These are phyloP conservation scores for Rhizopogon roseolus DNA, from an alignment of 768 basidiomycete species.

Conservation along the genomic window DNA sequence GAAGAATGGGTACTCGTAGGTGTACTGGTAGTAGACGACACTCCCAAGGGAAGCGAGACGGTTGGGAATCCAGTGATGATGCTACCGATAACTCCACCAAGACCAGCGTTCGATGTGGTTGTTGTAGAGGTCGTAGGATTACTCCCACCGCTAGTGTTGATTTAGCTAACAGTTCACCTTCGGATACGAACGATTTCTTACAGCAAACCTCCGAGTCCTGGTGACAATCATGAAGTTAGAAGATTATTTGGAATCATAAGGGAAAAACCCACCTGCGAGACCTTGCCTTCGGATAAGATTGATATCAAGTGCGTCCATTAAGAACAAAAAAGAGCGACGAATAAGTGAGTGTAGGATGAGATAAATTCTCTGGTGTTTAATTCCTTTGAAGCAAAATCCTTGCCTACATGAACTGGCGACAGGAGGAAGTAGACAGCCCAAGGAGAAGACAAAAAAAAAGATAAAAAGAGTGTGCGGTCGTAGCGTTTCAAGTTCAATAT, in stretches of 20 bases:
- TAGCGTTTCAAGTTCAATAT: background rate
- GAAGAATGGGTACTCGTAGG: conserved; percentile 15
- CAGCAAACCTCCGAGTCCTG: conserved; percentile 17
- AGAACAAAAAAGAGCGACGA: conserved; percentile 18
- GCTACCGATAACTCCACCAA: conserved; percentile 13
- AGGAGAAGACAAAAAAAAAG: background rate
- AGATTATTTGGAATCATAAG: background rate
- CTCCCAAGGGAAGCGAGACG: conserved; percentile 11
- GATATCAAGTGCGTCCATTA: conserved; percentile 16
- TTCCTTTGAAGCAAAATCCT: background rate
- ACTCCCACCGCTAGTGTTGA: conserved; percentile 7
- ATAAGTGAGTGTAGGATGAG: conserved; percentile 3
- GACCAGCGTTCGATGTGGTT: background rate
- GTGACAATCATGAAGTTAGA: background rate
- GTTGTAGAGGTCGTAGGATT: background rate
- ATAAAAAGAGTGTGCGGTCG: too few relatives aligned
- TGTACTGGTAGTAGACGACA: conserved; percentile 6
- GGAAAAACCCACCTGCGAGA: conserved; percentile 14
- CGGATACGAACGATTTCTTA: conserved; percentile 7
- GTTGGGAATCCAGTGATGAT: conserved; percentile 8
- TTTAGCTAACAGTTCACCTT: background rate
- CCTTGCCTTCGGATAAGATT: conserved; percentile 21
- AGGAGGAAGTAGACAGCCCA: conserved; percentile 2
- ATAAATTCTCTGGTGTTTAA: background rate
- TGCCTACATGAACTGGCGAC: conserved; percentile 8